Evolutionary conservation across 345 rosid species (phyloP).

Genomic region (Bruguiera parviflora): DNA sequence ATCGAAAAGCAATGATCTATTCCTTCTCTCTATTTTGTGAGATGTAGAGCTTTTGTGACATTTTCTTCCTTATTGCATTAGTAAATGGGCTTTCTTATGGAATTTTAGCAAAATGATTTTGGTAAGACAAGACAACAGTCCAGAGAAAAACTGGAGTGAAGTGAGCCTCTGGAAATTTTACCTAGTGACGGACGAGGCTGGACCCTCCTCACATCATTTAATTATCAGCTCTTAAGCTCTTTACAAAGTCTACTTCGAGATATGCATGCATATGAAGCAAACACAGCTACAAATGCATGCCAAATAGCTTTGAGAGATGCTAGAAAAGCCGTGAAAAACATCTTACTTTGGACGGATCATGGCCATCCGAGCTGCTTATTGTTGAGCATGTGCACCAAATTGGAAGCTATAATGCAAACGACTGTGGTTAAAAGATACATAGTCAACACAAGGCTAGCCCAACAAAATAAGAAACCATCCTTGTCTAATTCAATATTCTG

Average conservation of each 20-base stretch:
- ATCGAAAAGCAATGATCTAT: constrained; percentile 31
- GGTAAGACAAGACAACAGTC: not conserved
- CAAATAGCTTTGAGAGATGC: not conserved
- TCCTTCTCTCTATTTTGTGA: constrained; percentile 12
- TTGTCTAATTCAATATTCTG: not conserved
- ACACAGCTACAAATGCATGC: not conserved
- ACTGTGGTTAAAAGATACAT: not conserved
- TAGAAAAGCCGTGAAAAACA: not conserved
- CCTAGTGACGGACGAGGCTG: not conserved
- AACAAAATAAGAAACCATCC: not conserved
- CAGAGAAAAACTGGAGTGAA: not conserved
- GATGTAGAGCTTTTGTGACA: constrained; percentile 36
- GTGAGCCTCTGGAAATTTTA: too few relatives aligned
- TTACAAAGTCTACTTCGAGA: too few relatives aligned
- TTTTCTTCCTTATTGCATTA: constrained; percentile 32
- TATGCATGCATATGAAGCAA: too few relatives aligned
- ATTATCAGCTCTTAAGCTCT: not conserved
- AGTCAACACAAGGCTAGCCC: not conserved
- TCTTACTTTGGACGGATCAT: not conserved
- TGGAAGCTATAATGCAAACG: not conserved
- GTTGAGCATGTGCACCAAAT: not conserved
- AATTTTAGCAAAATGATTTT: constrained; percentile 3
- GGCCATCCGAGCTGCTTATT: not conserved
- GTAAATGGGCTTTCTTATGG: constrained; percentile 26
- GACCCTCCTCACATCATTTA: not conserved